Conservation (phyloP, 2,329 filamentous ascomycete species). For the Penicillium concentricum region DNA sequence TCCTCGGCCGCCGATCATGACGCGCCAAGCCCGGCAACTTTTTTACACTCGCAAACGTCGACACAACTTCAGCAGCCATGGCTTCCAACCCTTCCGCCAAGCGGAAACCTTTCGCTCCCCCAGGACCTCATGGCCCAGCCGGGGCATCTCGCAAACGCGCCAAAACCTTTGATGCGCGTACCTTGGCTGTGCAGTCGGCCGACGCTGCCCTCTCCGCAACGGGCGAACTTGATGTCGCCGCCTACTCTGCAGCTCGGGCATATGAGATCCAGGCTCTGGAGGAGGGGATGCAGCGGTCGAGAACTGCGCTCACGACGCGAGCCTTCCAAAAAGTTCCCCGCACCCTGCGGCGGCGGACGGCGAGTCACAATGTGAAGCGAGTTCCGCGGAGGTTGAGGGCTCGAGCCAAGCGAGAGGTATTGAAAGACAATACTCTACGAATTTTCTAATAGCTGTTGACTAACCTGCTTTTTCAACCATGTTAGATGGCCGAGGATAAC, state of each 20-base stretch:
- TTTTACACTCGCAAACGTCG: constrained; percentile 11
- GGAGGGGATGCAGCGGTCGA: constrained; percentile 74
- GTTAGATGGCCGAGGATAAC: constrained; percentile 81
- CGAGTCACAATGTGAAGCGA: constrained; percentile 90
- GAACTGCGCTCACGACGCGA: constrained; percentile 61
- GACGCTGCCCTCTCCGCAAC: constrained; percentile 54
- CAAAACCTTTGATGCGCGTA: constrained; percentile 45
- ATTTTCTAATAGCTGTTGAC: neutral
- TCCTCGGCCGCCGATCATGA: constrained; percentile 21
- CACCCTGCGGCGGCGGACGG: constrained; percentile 78
- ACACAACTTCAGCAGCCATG: constrained; percentile 29
- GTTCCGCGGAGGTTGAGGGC: constrained; percentile 74
- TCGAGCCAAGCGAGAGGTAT: constrained; percentile 64
- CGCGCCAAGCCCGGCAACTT: constrained; percentile 27
- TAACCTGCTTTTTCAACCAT: neutral
- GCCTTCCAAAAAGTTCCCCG: constrained; percentile 91
- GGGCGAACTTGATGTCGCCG: constrained; percentile 80
- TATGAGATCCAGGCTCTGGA: constrained; percentile 87
- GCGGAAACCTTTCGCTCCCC: constrained; percentile 28
- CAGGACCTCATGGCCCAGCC: constrained; percentile 23
- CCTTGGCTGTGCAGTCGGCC: constrained; percentile 45
- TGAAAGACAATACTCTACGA: neutral
- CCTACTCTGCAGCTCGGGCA: constrained; percentile 80
- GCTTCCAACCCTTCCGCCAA: constrained; percentile 31
- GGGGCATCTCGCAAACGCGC: constrained; percentile 42